These are phyloP conservation scores for Cordyceps fumosorosea DNA, from an alignment of 2,329 filamentous ascomycete species.

Conservation along the genomic window DNA sequence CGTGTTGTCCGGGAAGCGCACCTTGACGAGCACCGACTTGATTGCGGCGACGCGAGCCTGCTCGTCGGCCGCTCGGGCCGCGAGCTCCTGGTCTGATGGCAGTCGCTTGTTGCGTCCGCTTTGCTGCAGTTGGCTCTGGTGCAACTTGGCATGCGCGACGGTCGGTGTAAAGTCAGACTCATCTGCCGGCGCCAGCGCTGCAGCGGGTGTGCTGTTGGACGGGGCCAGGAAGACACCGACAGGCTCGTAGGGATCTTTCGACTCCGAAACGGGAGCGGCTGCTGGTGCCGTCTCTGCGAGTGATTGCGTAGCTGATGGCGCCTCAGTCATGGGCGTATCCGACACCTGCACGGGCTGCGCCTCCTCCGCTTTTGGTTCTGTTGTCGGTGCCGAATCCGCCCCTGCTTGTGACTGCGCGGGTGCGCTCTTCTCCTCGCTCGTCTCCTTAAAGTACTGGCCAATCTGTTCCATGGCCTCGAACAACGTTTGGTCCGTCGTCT, in stretches of 20 bases:
- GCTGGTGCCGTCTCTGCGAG: not conserved
- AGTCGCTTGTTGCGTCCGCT: constrained; percentile 67
- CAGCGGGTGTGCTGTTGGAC: constrained; percentile 64
- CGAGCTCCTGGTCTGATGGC: constrained; percentile 74
- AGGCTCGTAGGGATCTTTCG: constrained; percentile 36
- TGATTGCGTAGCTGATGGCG: constrained; percentile 2
- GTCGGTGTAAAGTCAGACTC: constrained; percentile 73
- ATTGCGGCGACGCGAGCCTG: constrained; percentile 60
- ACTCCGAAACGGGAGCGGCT: not conserved
- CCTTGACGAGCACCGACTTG: constrained; percentile 64
- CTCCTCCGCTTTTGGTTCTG: constrained; percentile 10
- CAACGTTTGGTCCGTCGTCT: constrained; percentile 67
- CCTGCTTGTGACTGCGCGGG: constrained; percentile 10
- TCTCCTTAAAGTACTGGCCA: constrained; percentile 61
- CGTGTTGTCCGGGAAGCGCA: constrained; percentile 84
- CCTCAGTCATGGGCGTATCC: not conserved
- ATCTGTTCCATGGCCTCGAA: constrained; percentile 84
- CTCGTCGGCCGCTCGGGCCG: constrained; percentile 59
- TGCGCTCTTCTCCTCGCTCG: constrained; percentile 37
- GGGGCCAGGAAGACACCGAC: constrained; percentile 75
- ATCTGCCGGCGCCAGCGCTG: constrained; percentile 59
- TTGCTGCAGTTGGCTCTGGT: constrained; percentile 60
- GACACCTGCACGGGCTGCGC: not conserved
- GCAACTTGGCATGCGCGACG: constrained; percentile 67
- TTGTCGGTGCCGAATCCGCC: not conserved